Conservation (phyloP, 1,284 basidiomycete genomes). For the Pyrrhoderma lamaoense region DNA sequence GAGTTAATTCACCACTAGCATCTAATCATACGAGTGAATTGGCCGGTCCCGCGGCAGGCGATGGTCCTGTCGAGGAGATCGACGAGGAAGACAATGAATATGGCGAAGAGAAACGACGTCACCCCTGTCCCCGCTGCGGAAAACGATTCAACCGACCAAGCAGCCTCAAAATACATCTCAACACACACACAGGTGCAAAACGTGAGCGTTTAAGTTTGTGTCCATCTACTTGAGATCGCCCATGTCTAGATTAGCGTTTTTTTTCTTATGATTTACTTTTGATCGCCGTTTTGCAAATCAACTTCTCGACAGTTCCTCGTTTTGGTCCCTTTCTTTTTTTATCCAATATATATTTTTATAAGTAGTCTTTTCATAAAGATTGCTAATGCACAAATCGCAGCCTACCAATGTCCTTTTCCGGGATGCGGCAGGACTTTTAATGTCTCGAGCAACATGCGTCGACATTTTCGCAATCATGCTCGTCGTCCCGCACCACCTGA, state of each 20-base stretch:
- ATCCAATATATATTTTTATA: neutral
- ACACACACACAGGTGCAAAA: constrained; percentile 73
- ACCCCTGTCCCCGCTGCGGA: constrained; percentile 56
- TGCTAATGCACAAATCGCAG: neutral
- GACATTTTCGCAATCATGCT: constrained; percentile 33
- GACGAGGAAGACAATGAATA: constrained; percentile 5
- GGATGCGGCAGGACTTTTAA: constrained; percentile 35
- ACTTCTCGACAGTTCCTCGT: neutral
- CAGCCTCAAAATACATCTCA: constrained; percentile 66
- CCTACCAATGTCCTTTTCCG: constrained; percentile 28
- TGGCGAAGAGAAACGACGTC: constrained; percentile 36
- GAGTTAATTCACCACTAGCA: neutral
- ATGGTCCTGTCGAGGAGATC: neutral
- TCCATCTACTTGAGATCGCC: neutral
- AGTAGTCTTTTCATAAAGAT: too few relatives aligned
- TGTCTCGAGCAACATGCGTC: constrained; percentile 39
- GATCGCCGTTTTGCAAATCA: constrained; percentile 10
- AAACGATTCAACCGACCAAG: constrained; percentile 75
- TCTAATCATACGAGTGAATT: neutral
- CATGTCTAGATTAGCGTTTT: constrained; percentile 6
- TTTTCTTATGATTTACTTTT: constrained; percentile 4
- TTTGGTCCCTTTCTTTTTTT: neutral
- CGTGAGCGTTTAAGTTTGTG: constrained; percentile 39
- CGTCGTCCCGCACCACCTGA: too few relatives aligned
- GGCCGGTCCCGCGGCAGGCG: neutral